Percentiles rank a stretch among this genome's conserved stretches.
These are phyloP conservation scores for Aspergillus haitiensis DNA, from an alignment of 495 filamentous ascomycete genomes.

Conservation along the genomic window DNA sequence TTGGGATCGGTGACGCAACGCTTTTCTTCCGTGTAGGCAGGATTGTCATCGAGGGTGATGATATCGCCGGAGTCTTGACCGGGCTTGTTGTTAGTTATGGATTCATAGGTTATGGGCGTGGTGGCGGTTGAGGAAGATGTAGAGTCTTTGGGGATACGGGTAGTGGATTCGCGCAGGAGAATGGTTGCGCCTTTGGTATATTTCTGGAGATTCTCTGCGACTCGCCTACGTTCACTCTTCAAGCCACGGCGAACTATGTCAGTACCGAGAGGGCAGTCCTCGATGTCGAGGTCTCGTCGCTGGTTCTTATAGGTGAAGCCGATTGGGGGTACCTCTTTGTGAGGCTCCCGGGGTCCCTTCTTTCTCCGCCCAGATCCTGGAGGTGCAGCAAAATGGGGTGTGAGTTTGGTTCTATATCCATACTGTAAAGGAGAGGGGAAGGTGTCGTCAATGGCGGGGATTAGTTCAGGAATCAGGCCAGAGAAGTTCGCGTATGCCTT, in stretches of 20 bases:
- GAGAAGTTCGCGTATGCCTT: constrained; percentile 94
- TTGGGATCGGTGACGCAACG: constrained; percentile 84
- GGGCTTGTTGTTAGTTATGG: constrained; percentile 16
- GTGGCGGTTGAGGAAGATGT: constrained; percentile 7
- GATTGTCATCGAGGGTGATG: constrained; percentile 32
- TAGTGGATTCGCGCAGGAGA: constrained; percentile 81
- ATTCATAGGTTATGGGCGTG: constrained; percentile 16
- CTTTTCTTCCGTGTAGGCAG: constrained; percentile 69
- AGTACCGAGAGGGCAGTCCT: constrained; percentile 95
- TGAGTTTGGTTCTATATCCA: constrained; percentile 92
- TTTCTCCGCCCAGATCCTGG: constrained; percentile 43
- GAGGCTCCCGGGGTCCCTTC: constrained; percentile 34
- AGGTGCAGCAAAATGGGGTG: constrained; percentile 87
- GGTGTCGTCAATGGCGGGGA: constrained; percentile 78
- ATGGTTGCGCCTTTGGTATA: constrained; percentile 85
- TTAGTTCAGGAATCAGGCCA: constrained; percentile 66
- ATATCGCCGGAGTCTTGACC: constrained; percentile 38
- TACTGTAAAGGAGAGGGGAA: constrained; percentile 89
- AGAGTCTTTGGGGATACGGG: constrained; percentile 57
- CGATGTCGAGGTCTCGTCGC: constrained; percentile 78
- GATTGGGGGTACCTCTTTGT: constrained; percentile 67
- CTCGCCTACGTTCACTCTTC: constrained; percentile 67
- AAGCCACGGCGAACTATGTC: constrained; percentile 76
- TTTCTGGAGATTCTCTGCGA: constrained; percentile 64
- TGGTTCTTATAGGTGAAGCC: constrained; percentile 86